phyloP scores from a whole-genome alignment of 2,329 filamentous ascomycete species.

The Camillea tinctor region DNA sequence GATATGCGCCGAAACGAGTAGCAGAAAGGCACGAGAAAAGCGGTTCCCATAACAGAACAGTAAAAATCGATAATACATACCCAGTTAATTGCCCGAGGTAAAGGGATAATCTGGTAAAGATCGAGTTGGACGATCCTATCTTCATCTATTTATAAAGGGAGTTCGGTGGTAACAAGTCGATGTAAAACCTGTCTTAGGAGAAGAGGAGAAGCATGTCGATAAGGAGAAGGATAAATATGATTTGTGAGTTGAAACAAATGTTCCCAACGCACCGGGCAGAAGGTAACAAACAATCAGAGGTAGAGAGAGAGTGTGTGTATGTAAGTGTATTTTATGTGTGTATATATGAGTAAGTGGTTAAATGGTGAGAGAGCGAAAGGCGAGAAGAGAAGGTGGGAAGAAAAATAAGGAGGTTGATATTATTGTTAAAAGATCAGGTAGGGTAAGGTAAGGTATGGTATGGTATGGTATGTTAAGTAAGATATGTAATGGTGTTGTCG shows the following conservation, averaged over 20 bases:
- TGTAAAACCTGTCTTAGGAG: neutral
- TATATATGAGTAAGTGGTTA: no score
- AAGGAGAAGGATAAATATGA: neutral
- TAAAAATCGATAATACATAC: conserved; percentile 17
- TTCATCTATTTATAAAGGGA: neutral
- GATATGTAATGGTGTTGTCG: no score
- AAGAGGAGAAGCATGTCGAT: neutral
- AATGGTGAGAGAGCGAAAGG: no score
- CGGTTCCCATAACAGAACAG: conserved; percentile 1
- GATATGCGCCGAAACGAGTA: neutral
- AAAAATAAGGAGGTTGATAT: no score
- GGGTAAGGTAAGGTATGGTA: no score
- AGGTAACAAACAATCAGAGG: neutral
- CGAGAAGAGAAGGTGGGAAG: no score
- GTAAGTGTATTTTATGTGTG: no score
- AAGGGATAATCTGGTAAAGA: conserved; percentile 8
- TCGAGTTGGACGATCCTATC: neutral
- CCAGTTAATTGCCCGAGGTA: conserved; percentile 13
- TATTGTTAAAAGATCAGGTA: no score
- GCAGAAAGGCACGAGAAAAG: conserved; percentile 9
- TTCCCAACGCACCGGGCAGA: neutral
- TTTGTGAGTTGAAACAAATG: neutral
- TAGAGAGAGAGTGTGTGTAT: no score
- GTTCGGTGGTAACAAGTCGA: neutral
- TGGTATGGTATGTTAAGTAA: no score